These are phyloP conservation scores for Daldinia vernicosa DNA, from an alignment of 495 filamentous ascomycete species.

Conservation along the genomic window DNA sequence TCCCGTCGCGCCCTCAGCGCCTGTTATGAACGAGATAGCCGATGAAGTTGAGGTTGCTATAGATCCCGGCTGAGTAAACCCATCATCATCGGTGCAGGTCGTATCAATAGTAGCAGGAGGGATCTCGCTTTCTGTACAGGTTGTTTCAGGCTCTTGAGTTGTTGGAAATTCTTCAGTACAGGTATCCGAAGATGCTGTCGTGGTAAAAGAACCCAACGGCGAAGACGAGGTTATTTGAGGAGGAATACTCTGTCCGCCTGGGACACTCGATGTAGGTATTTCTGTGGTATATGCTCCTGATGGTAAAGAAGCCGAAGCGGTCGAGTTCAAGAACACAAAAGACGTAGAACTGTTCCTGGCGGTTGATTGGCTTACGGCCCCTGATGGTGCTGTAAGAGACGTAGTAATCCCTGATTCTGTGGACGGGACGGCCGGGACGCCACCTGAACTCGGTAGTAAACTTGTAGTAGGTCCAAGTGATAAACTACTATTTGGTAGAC, in stretches of 20 bases:
- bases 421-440: neutral
- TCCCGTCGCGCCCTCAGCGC: slow-evolving; percentile 9
- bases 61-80: slow-evolving; percentile 30
- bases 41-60: slow-evolving; percentile 32
- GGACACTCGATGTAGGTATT: neutral
- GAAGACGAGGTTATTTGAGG: slow-evolving; percentile 22
- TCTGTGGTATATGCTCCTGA: slow-evolving; percentile 10
- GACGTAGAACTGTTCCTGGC: slow-evolving; percentile 4
- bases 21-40: slow-evolving; percentile 10
- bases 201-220: neutral
- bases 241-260: slow-evolving; percentile 23
- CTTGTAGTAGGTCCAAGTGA: neutral
- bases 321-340: slow-evolving; percentile 37
- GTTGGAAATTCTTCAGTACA: slow-evolving; percentile 32
- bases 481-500: slow-evolving; percentile 20
- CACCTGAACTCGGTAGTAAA: slow-evolving; percentile 2
- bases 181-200: slow-evolving; percentile 26
- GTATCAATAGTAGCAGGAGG: slow-evolving; percentile 29
- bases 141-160: slow-evolving; percentile 38
- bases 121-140: slow-evolving; percentile 43
- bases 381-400: slow-evolving; percentile 4
- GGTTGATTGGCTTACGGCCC: slow-evolving; percentile 4
- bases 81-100: slow-evolving; percentile 44
- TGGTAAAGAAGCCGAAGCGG: neutral
- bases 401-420: slow-evolving; percentile 1